Percentiles rank a stretch among this genome's conserved stretches.
These are phyloP conservation scores for Cryphonectria radicalis DNA, from an alignment of 2,329 filamentous ascomycete species.

Conservation along the genomic window DNA sequence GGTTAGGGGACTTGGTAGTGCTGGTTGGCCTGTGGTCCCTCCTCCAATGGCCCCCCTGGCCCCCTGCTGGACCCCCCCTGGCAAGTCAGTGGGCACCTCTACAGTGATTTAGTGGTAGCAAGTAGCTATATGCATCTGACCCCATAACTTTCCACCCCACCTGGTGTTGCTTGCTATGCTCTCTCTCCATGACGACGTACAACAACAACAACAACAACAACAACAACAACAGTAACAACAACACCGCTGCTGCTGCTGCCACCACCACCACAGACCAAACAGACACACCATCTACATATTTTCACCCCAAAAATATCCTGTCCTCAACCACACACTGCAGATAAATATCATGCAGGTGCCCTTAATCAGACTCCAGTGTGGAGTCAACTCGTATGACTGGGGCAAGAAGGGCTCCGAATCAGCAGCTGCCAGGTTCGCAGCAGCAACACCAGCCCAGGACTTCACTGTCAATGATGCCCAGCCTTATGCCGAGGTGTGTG, in stretches of 20 bases:
- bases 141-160: neutral
- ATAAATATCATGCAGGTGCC: slow-evolving; percentile 68
- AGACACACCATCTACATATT: neutral
- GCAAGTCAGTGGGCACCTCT: neutral
- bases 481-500: slow-evolving; percentile 86
- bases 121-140: neutral
- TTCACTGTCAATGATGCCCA: slow-evolving; percentile 83
- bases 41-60: neutral
- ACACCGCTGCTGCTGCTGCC: no score
- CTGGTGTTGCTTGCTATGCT: neutral
- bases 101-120: neutral
- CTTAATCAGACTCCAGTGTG: slow-evolving; percentile 83
- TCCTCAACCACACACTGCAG: slow-evolving; percentile 1
- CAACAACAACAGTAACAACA: neutral
- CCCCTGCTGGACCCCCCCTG: neutral
- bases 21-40: neutral
- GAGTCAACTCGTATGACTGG: slow-evolving; percentile 99
- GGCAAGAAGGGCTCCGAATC: slow-evolving; percentile 89
- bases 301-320: slow-evolving; percentile 12
- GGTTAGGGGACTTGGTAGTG: slow-evolving; percentile 14
- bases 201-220: neutral
- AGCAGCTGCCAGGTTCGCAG: slow-evolving; percentile 86
- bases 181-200: neutral
- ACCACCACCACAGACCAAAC: neutral
- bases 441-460: slow-evolving; percentile 75